Conservation (phyloP, 495 filamentous ascomycete genomes). For the Amorphotheca resinae region DNA sequence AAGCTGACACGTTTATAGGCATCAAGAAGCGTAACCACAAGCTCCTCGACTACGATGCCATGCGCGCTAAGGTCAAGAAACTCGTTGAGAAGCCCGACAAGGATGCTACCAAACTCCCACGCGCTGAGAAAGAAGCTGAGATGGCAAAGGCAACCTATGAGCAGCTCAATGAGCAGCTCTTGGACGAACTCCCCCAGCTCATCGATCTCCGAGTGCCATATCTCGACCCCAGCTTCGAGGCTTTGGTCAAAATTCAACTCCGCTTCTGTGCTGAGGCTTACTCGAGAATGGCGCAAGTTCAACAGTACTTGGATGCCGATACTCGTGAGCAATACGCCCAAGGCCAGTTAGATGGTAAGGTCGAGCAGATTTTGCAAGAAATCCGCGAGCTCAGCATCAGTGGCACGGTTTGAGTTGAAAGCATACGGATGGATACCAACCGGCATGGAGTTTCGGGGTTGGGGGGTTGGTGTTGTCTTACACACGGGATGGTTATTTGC, state of each 20-base stretch:
- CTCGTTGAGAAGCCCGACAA: conserved; percentile 97
- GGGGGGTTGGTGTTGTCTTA: conserved; percentile 12
- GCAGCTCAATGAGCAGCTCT: conserved; percentile 88
- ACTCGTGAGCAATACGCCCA: conserved; percentile 93
- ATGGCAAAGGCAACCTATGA: conserved; percentile 91
- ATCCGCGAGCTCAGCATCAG: conserved; percentile 93
- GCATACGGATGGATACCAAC: background rate
- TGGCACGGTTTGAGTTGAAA: conserved; percentile 35
- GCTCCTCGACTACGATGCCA: conserved; percentile 90
- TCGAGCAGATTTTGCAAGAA: conserved; percentile 94
- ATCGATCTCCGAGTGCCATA: conserved; percentile 96
- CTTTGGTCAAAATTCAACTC: conserved; percentile 95
- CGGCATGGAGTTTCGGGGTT: background rate
- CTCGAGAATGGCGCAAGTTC: conserved; percentile 93
- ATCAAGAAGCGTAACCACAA: conserved; percentile 99
- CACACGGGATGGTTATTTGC: too few species aligned
- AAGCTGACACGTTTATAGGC: conserved; percentile 29
- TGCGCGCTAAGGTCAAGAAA: conserved; percentile 91
- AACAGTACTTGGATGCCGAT: conserved; percentile 96
- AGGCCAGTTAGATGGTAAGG: conserved; percentile 79
- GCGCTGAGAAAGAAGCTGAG: conserved; percentile 87
- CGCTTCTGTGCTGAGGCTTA: conserved; percentile 97
- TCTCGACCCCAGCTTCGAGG: conserved; percentile 91
- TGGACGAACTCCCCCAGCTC: conserved; percentile 85
- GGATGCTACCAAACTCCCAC: conserved; percentile 86